phyloP scores from a whole-genome alignment of 2,329 filamentous ascomycete genomes.

The Hypoxylon sp. region DNA sequence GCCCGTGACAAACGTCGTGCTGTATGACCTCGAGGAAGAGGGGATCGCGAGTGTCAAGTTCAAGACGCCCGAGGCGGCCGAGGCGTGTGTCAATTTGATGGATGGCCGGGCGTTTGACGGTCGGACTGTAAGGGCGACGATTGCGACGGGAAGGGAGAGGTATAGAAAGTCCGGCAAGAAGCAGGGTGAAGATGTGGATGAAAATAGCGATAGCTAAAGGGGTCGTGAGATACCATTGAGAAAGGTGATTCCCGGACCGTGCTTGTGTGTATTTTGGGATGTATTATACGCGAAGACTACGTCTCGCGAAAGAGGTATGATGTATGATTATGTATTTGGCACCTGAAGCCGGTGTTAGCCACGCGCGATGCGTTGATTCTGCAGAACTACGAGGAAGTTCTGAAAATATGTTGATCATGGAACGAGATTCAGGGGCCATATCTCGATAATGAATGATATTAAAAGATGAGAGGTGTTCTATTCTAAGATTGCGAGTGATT shows the following conservation, averaged over 20 bases:
- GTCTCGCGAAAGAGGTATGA: conserved; percentile 19
- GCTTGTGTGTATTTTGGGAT: conserved; percentile 25
- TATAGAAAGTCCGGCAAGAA: conserved; percentile 78
- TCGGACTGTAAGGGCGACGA: conserved; percentile 77
- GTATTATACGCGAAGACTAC: conserved; percentile 3
- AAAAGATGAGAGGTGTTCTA: neutral
- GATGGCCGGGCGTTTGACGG: conserved; percentile 85
- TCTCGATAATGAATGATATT: neutral
- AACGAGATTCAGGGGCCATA: neutral
- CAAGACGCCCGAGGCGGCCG: conserved; percentile 77
- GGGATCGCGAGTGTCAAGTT: conserved; percentile 92
- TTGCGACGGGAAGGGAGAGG: conserved; percentile 78
- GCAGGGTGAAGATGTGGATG: conserved; percentile 53
- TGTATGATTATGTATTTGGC: conserved; percentile 27
- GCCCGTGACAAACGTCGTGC: conserved; percentile 88
- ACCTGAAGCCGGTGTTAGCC: neutral
- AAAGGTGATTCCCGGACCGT: neutral
- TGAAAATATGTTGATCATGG: neutral
- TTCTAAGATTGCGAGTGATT: neutral
- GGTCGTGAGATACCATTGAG: too few relatives aligned
- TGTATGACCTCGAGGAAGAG: conserved; percentile 88
- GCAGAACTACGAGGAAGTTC: neutral
- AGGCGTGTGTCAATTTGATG: conserved; percentile 81
- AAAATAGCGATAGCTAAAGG: conserved; percentile 34
- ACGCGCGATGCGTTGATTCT: neutral